phyloP scores from a whole-genome alignment of 2,329 filamentous ascomycete species.

The Ceratocystis harringtonii region DNA sequence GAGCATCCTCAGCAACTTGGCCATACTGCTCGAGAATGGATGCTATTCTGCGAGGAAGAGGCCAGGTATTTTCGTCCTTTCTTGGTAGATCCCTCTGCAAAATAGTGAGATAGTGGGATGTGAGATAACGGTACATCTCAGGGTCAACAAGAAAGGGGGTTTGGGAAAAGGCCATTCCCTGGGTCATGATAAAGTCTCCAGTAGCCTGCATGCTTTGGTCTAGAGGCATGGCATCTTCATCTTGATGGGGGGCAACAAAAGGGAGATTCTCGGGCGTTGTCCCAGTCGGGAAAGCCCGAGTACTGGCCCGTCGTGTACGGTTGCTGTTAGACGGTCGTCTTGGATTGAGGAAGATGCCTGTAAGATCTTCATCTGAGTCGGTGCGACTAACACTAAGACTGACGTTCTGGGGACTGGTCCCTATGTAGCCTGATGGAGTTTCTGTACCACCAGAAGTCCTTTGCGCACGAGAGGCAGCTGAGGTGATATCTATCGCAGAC shows the following conservation, averaged over 20 bases:
- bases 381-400: slow-evolving; percentile 43
- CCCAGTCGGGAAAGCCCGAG: slow-evolving; percentile 1
- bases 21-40: slow-evolving; percentile 43
- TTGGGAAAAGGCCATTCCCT: slow-evolving; percentile 47
- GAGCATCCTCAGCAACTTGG: slow-evolving; percentile 39
- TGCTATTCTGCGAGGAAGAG: slow-evolving; percentile 34
- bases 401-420: slow-evolving; percentile 35
- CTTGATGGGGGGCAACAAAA: slow-evolving; percentile 26
- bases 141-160: slow-evolving; percentile 38
- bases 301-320: background rate
- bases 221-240: slow-evolving; percentile 35
- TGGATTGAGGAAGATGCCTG: slow-evolving; percentile 39
- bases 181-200: slow-evolving; percentile 42
- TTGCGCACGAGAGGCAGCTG: slow-evolving; percentile 27
- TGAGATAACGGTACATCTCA: slow-evolving; percentile 40
- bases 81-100: slow-evolving; percentile 35
- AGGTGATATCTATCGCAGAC: background rate
- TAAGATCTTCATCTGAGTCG: slow-evolving; percentile 50
- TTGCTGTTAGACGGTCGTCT: slow-evolving; percentile 3
- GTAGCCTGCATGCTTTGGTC: slow-evolving; percentile 45
- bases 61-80: slow-evolving; percentile 21
- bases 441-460: slow-evolving; percentile 24
- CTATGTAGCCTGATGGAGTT: slow-evolving; percentile 29
- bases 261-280: background rate
- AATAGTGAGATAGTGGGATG: slow-evolving; percentile 40